Conservation (phyloP, 2,329 filamentous ascomycete genomes). For the Ophiostoma perfectum region DNA sequence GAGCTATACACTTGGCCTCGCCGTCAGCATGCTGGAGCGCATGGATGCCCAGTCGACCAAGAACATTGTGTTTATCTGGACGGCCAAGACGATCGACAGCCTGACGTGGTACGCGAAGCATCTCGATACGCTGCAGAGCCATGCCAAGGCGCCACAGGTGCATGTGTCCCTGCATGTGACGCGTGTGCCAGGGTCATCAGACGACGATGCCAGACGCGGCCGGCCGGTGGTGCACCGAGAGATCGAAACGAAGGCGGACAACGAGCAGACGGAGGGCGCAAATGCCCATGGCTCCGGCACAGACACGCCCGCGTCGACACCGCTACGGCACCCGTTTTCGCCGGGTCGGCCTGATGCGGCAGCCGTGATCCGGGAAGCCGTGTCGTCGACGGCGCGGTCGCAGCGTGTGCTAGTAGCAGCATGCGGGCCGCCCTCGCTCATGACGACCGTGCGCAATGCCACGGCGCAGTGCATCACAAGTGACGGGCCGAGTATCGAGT, state of each 20-base stretch:
- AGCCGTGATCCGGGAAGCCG: neutral
- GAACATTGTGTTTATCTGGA: neutral
- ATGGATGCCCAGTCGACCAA: slow-evolving; percentile 33
- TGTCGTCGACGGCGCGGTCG: neutral
- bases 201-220: no score
- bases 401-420: neutral
- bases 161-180: neutral
- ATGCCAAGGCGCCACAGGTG: neutral
- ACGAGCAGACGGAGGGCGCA: neutral
- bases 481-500: neutral
- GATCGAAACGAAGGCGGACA: neutral
- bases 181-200: neutral
- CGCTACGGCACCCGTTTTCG: neutral
- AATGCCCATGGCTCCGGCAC: neutral
- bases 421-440: neutral
- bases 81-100: neutral
- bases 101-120: neutral
- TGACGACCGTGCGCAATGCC: neutral
- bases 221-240: no score
- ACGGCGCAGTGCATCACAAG: neutral
- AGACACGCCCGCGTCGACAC: neutral
- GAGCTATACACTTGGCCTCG: slow-evolving; percentile 51
- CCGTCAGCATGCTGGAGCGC: slow-evolving; percentile 42
- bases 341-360: neutral
- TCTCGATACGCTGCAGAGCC: neutral